phyloP scores from a whole-genome alignment of 2,329 filamentous ascomycete species.

The Fusarium luffae region DNA sequence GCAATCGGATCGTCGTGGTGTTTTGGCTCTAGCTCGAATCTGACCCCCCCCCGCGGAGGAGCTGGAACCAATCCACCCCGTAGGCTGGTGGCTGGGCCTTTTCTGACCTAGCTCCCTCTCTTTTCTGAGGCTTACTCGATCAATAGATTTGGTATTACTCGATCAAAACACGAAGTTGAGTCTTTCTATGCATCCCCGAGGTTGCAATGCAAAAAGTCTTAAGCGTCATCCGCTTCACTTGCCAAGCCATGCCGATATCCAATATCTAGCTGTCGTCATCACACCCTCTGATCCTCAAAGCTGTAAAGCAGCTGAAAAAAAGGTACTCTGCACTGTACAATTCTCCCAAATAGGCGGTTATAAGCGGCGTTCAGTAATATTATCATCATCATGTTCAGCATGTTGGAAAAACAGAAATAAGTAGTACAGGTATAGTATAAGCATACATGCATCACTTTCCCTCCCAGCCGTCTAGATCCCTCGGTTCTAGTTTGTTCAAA shows the following conservation, averaged over 20 bases:
- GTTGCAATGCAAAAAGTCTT: slow-evolving; percentile 15
- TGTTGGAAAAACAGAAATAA: slow-evolving; percentile 7
- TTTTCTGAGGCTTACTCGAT: slow-evolving; percentile 16
- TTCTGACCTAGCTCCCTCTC: background rate
- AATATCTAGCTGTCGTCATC: background rate
- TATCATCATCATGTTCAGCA: slow-evolving; percentile 18
- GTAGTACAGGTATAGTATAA: slow-evolving; percentile 34
- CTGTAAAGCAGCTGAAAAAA: background rate
- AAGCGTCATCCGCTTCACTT: background rate
- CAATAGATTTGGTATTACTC: slow-evolving; percentile 17
- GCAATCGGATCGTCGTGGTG: background rate
- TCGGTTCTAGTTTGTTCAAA: slow-evolving; percentile 13
- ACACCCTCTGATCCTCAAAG: background rate
- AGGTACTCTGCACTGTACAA: background rate
- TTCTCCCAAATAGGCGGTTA: slow-evolving; percentile 3
- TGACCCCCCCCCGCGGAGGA: slow-evolving; percentile 13
- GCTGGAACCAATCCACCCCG: background rate
- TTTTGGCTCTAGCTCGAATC: slow-evolving; percentile 11
- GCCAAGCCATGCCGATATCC: background rate
- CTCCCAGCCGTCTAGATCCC: slow-evolving; percentile 11
- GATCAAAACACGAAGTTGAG: slow-evolving; percentile 29
- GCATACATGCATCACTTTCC: slow-evolving; percentile 38
- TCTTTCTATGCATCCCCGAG: slow-evolving; percentile 1
- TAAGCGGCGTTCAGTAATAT: slow-evolving; percentile 18
- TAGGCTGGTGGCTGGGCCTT: slow-evolving; percentile 6